These are phyloP conservation scores for Hypocreales sp. DNA, from an alignment of 2,329 filamentous ascomycete genomes.

Conservation along the genomic window DNA sequence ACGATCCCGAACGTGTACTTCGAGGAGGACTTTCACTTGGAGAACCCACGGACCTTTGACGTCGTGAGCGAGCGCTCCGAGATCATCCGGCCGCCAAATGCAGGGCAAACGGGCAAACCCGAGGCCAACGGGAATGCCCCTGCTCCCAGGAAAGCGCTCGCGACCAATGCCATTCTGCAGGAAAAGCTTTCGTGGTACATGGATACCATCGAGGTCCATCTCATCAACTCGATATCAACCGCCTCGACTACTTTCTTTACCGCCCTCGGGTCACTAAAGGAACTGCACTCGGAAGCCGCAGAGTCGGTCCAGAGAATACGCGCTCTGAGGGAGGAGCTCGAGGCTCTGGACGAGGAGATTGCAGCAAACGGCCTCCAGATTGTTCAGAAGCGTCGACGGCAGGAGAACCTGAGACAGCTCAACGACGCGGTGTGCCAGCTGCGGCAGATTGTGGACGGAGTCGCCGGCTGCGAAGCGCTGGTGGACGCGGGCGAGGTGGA, in stretches of 20 bases:
- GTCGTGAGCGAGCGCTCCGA: conserved; percentile 92
- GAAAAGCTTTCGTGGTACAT: conserved; percentile 99
- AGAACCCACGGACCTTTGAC: conserved; percentile 93
- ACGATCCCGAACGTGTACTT: conserved; percentile 92
- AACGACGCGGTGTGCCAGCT: conserved; percentile 74
- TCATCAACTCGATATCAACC: conserved; percentile 90
- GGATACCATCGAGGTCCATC: conserved; percentile 95
- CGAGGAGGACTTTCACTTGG: conserved; percentile 84
- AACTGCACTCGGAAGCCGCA: conserved; percentile 81
- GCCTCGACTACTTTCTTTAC: conserved; percentile 95
- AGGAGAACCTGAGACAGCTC: conserved; percentile 73
- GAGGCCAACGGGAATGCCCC: conserved; percentile 39
- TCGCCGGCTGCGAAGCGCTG: conserved; percentile 62
- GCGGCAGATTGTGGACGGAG: conserved; percentile 57
- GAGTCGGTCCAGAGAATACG: conserved; percentile 84
- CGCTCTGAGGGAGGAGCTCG: conserved; percentile 60
- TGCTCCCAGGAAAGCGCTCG: conserved; percentile 64
- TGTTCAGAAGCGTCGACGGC: conserved; percentile 64
- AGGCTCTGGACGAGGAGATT: conserved; percentile 72
- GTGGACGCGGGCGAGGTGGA: conserved; percentile 78
- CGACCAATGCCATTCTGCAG: conserved; percentile 92
- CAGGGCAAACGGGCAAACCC: conserved; percentile 35
- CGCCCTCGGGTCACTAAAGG: conserved; percentile 75
- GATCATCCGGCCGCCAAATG: conserved; percentile 59
- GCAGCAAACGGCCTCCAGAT: conserved; percentile 74